Conservation (phyloP, 225 moss, liverwort and hornwort genomes). For the Marchantia paleacea region DNA sequence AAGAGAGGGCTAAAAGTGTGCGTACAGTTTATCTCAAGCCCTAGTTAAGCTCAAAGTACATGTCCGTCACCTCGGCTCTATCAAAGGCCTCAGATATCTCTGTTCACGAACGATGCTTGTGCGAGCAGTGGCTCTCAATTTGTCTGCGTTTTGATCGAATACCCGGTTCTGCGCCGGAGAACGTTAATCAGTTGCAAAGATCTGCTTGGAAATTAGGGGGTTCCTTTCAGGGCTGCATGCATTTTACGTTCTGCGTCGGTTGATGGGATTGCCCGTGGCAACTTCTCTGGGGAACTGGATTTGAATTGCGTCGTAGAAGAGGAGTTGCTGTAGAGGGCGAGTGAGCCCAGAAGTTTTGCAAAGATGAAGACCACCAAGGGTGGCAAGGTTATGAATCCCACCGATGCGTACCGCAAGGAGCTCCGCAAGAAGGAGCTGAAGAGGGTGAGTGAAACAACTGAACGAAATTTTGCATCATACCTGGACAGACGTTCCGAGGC, state of each 20-base stretch:
- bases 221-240: background rate
- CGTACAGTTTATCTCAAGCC: background rate
- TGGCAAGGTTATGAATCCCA: constrained; percentile 99
- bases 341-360: background rate
- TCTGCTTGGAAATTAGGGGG: background rate
- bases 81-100: background rate
- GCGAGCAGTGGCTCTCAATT: background rate
- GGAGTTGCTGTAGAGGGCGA: background rate
- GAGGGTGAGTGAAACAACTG: constrained; percentile 54
- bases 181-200: background rate
- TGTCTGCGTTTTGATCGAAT: background rate
- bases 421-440: constrained; percentile 99
- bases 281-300: background rate
- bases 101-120: background rate
- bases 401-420: constrained; percentile 99
- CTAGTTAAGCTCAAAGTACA: background rate
- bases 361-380: constrained; percentile 98
- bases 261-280: constrained; percentile 1
- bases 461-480: background rate
- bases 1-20: background rate
- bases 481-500: background rate
- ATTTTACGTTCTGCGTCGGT: background rate
- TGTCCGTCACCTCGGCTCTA: background rate
- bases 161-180: background rate
- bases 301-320: background rate